Evolutionary conservation across 352 stramenopile species (phyloP), one percentile per base, ranked within the genome.

Genomic region (Peronospora farinosa): DNA sequence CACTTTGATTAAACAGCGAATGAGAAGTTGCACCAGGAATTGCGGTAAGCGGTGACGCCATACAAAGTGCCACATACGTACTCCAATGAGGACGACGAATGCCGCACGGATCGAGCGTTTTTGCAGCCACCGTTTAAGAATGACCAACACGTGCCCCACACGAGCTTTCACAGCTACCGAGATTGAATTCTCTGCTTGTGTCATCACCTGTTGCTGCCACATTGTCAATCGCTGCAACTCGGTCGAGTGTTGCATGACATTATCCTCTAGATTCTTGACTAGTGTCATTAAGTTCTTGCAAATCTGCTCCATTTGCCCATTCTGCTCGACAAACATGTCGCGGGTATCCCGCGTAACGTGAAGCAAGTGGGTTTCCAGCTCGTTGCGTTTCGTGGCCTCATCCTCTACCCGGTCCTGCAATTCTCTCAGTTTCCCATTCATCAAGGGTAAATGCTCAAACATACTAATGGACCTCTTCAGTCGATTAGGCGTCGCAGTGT

Each of bases 391-490:
- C 54, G 80, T 80, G 12, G 63, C 53, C 42, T 86, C 78, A n/a
- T 86, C 78, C 21, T 88, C 76, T 10, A 86, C 48, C 27, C 73
- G 76, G 31, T 86, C 72, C 51, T 86, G 75, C 7, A 89, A 65
- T 48, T 85, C 74, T 0, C 62, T 71, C 33, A 88, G 51, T 43
- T 88, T 74, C 31, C 86, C 74, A 45, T 83, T 85, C 28, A 87
- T 76, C 21, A 66, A 67, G 13, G 75, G 74, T 12, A 87, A 63
- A 1, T 75, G 64, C 48, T 89, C 74, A 52, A 86, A 75, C 65
- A 86, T 74, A 54, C 67, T 87, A n/a, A 60, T 67, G 13, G 61
- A 66, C 47, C 65, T 69, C n/a, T 45, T 55, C 42, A 56, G 30
- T 28, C 54, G 38, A 7, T 40, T 55, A 2, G 50, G 42, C 4